These are phyloP conservation scores for Colletotrichum shisoi DNA, from an alignment of 2,329 filamentous ascomycete species.

Conservation along the genomic window DNA sequence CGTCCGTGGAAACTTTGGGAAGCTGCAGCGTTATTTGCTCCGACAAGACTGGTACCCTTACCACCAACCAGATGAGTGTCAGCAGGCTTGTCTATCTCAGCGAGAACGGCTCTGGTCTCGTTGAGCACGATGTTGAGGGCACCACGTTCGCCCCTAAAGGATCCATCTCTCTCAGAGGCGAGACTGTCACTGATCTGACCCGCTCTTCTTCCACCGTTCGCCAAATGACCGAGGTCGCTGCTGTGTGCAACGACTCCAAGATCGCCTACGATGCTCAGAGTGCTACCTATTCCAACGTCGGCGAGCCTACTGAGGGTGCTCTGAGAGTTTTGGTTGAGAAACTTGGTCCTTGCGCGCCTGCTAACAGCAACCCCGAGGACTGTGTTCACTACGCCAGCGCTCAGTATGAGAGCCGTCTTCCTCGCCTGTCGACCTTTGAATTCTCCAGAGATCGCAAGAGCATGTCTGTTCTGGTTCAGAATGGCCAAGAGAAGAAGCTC, in stretches of 20 bases:
- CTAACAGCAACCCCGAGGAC: conserved; percentile 62
- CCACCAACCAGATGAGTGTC: conserved; percentile 99
- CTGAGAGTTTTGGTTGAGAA: conserved; percentile 92
- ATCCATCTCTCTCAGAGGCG: conserved; percentile 72
- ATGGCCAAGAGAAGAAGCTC: conserved; percentile 75
- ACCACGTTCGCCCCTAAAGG: conserved; percentile 91
- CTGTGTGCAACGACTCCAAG: conserved; percentile 87
- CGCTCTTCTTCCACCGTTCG: conserved; percentile 77
- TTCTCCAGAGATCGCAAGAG: conserved; percentile 98
- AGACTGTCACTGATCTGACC: conserved; percentile 72
- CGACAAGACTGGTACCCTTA: conserved; percentile 97
- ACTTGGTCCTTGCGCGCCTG: conserved; percentile 79
- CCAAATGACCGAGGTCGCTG: conserved; percentile 76
- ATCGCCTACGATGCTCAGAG: conserved; percentile 82
- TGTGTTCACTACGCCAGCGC: conserved; percentile 82
- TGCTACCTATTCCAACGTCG: conserved; percentile 79
- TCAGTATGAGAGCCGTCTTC: conserved; percentile 79
- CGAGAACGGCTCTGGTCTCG: conserved; percentile 74
- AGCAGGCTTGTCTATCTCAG: conserved; percentile 88
- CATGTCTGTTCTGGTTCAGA: conserved; percentile 92
- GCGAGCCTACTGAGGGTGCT: conserved; percentile 94
- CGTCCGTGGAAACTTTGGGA: conserved; percentile 95
- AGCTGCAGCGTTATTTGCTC: conserved; percentile 99
- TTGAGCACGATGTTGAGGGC: conserved; percentile 88
- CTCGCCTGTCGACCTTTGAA: conserved; percentile 86